phyloP scores from a whole-genome alignment of 2,329 filamentous ascomycete species.

The Aureobasidium subglaciale region DNA sequence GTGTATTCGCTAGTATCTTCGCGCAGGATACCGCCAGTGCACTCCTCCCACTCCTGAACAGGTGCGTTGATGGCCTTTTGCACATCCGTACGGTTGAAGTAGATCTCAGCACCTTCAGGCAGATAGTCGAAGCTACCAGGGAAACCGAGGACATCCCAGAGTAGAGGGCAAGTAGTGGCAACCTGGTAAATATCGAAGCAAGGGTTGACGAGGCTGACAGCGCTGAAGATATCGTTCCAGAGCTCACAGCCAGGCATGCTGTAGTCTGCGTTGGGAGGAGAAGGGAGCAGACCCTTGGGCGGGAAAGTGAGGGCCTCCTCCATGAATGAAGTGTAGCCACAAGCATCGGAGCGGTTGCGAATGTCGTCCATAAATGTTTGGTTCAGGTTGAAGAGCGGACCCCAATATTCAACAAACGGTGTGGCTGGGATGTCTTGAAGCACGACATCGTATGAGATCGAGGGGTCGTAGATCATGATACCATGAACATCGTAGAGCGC shows the following conservation, averaged over 20 bases:
- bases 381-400: conserved; percentile 57
- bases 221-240: conserved; percentile 45
- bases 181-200: conserved; percentile 76
- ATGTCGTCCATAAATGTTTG: conserved; percentile 49
- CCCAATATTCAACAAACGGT: conserved; percentile 55
- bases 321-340: conserved; percentile 57
- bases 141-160: conserved; percentile 63
- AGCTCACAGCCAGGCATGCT: conserved; percentile 44
- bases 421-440: conserved; percentile 48
- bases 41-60: conserved; percentile 50
- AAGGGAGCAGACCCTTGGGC: conserved; percentile 54
- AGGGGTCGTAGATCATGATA: conserved; percentile 67
- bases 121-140: conserved; percentile 58
- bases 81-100: conserved; percentile 66
- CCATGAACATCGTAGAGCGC: conserved; percentile 61
- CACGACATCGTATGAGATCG: conserved; percentile 48
- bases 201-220: conserved; percentile 56
- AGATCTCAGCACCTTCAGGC: conserved; percentile 55
- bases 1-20: conserved; percentile 48
- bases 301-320: conserved; percentile 61
- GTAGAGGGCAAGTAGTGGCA: conserved; percentile 61
- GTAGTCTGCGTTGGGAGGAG: conserved; percentile 39
- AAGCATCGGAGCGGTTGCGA: conserved; percentile 43
- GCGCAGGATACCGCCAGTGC: conserved; percentile 42
- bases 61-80: conserved; percentile 62